Base-by-base conservation (phyloP, 176 grass and related monocot genomes). In the Areca catechu region DNA sequence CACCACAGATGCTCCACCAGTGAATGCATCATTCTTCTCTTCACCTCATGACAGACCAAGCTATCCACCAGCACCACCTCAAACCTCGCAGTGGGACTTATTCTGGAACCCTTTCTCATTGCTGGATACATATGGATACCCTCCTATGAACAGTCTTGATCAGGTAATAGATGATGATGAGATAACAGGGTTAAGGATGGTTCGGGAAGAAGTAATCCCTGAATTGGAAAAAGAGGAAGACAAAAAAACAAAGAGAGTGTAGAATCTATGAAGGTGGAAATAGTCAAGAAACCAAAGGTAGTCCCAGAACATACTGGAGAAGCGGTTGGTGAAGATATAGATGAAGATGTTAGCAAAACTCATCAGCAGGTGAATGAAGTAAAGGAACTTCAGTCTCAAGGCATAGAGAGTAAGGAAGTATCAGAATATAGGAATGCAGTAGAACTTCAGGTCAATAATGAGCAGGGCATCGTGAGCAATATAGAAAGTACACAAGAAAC, bases 181-280 rank as follows among this genome's bases (percentile, higher is more conserved):
- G 57, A 73, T 92, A 54, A 87, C 83, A 9, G 56, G 79, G 49
- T 72, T 98, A 49, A 85, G 89, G 61, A 76, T 47, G 63, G 93
- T 98, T 57, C 80, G 88, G 63, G 88, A 98, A 73, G 81, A 98
- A 84, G 93, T 88, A 20, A 98, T 98, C 76, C 93, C 93, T 15
- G 93, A 98, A 72, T 80, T 98, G 15, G 93, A 98, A 78, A 88
- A 92, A 54, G 93, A 92, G 77, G 86, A 37, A 37, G 34, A 37
- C 34, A 37, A 12, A 37, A 37, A 37, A 37, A 37, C 7, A 37
- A 37, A 37, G 7, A 37, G 7, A 9, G 12, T 37, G 34, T 12
- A 37, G 34, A 37, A 37, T 37, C 10, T 37, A 12, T 37, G 34
- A 37, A 37, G 34, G 34, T 37, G 9, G 7, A 37, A 37, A 9